phyloP scores from a whole-genome alignment of 2,329 filamentous ascomycete genomes.

The Curvularia sp. region DNA sequence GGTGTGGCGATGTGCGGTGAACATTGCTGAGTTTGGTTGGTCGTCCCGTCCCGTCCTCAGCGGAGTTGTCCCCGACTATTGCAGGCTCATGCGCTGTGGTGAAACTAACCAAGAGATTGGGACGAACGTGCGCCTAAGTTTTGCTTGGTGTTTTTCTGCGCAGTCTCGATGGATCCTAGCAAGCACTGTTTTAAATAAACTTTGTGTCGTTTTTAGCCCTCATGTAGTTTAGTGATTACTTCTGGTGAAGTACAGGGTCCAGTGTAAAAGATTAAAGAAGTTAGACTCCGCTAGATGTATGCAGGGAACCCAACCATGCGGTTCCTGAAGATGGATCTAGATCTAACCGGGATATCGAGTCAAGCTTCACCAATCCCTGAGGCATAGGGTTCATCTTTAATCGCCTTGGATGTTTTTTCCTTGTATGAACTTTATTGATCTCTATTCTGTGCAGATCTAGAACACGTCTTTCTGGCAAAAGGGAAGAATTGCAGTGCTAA shows the following conservation, averaged over 20 bases:
- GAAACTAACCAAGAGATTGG: not conserved
- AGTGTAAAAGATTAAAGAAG: not conserved
- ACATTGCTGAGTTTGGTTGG: not conserved
- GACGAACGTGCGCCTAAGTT: not conserved
- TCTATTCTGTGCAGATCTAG: not conserved
- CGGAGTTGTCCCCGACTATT: not conserved
- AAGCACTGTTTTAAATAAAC: not conserved
- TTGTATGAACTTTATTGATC: not conserved
- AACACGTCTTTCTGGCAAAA: not conserved
- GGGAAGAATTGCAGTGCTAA: not conserved
- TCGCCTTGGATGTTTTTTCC: not conserved
- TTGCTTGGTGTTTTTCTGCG: not conserved
- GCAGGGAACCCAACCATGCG: not conserved
- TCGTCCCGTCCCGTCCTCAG: not conserved
- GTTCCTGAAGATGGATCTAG: not conserved
- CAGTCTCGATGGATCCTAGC: not conserved
- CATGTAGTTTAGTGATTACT: not conserved
- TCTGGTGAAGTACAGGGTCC: not conserved
- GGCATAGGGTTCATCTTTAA: not conserved
- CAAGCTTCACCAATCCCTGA: not conserved
- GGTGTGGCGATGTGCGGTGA: not conserved
- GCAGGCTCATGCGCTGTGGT: not conserved
- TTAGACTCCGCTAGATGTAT: not conserved
- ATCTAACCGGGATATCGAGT: not conserved
- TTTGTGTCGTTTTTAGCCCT: not conserved